A percentile compares a stretch with the other conserved stretches of the same genome.
Conservation (phyloP, 768 basidiomycete species). For the Xerocomellus intermedius region DNA sequence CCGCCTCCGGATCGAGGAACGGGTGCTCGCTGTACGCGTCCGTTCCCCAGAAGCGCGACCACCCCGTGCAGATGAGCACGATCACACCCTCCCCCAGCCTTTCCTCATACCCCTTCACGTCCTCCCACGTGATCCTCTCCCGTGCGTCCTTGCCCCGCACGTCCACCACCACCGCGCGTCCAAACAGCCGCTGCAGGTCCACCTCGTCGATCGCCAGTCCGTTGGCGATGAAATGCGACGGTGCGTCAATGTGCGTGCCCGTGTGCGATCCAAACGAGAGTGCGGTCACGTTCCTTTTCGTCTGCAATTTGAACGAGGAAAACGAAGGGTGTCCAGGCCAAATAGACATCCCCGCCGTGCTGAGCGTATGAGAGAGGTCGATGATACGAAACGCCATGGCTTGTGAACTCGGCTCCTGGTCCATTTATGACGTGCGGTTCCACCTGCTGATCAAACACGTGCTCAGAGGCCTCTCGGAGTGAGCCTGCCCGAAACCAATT, state of each 20-base stretch:
- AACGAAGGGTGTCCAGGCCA: slow-evolving; percentile 26
- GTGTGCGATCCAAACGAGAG: slow-evolving; percentile 65
- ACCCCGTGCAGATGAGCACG: slow-evolving; percentile 62
- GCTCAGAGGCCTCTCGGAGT: neutral
- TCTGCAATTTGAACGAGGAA: slow-evolving; percentile 5
- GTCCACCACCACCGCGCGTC: slow-evolving; percentile 54
- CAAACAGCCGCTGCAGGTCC: slow-evolving; percentile 49
- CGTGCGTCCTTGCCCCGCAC: slow-evolving; percentile 42
- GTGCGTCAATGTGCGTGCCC: slow-evolving; percentile 78
- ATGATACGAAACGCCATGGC: slow-evolving; percentile 17
- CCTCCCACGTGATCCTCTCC: slow-evolving; percentile 55
- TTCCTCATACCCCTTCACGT: slow-evolving; percentile 38
- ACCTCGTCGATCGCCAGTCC: slow-evolving; percentile 56
- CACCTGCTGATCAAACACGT: neutral
- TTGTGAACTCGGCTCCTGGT: neutral
- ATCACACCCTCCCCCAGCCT: slow-evolving; percentile 41
- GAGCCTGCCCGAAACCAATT: neutral
- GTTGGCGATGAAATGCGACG: slow-evolving; percentile 60
- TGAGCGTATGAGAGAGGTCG: slow-evolving; percentile 25
- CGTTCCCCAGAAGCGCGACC: slow-evolving; percentile 54
- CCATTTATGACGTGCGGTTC: neutral
- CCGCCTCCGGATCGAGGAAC: slow-evolving; percentile 52
- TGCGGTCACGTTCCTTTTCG: slow-evolving; percentile 17
- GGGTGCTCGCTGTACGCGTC: slow-evolving; percentile 56
- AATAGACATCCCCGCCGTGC: slow-evolving; percentile 19